Conservation (phyloP, 2,329 filamentous ascomycete species). For the Aspergillus vadensis region DNA sequence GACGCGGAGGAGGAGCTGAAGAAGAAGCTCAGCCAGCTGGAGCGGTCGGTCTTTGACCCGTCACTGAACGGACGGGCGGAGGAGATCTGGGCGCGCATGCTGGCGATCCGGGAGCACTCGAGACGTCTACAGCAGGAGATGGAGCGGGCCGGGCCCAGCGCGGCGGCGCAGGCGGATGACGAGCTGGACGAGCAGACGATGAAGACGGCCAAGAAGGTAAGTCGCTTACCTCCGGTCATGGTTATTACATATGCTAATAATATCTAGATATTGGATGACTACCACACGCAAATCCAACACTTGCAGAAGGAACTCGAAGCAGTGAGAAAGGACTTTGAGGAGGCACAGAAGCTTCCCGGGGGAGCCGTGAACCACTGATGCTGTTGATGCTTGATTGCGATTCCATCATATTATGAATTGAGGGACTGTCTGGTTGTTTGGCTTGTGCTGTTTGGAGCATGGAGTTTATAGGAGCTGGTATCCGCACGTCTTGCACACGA, state of each 20-base stretch:
- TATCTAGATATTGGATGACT: conserved; percentile 52
- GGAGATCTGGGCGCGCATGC: conserved; percentile 69
- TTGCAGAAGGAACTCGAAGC: conserved; percentile 62
- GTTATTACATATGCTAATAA: conserved; percentile 16
- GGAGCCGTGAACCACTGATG: conserved; percentile 20
- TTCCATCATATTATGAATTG: too few species aligned
- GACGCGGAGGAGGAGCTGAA: conserved; percentile 64
- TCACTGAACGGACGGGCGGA: conserved; percentile 62
- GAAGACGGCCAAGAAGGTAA: conserved; percentile 62
- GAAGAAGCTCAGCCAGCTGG: conserved; percentile 61
- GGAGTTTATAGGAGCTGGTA: conserved; percentile 11
- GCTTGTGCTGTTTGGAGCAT: background rate
- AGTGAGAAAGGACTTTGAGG: conserved; percentile 61
- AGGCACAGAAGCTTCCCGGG: conserved; percentile 50
- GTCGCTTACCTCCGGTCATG: conserved; percentile 12
- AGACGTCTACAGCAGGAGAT: conserved; percentile 62
- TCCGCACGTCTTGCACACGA: background rate
- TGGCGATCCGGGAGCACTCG: conserved; percentile 61
- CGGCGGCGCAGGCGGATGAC: conserved; percentile 44
- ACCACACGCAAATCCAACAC: conserved; percentile 56
- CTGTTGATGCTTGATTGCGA: too few species aligned
- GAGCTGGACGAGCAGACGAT: conserved; percentile 60
- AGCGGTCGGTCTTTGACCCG: conserved; percentile 62
- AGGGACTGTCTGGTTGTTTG: background rate
- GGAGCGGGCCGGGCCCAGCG: conserved; percentile 53